Evolutionary conservation across 345 rosid genomes (phyloP), one percentile per base, ranked within the genome.

Genomic region (Gossypium arboreum): DNA sequence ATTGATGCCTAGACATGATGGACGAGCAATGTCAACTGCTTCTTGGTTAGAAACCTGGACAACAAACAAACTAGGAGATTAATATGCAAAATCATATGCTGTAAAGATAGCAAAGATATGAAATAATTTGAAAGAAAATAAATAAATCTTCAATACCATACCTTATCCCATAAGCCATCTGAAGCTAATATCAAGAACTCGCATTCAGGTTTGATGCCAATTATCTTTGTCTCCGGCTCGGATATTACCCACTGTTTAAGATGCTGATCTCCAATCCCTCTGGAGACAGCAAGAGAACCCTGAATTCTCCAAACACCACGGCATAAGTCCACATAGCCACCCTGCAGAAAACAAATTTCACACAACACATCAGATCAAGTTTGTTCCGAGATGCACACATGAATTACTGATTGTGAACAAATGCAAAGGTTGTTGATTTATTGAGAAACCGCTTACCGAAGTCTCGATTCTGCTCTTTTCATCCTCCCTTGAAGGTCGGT

Each of bases 111-210:
- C 11, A n/a, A 54, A 18, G 50, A 16, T 55, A 17, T n/a, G 29
- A 68, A 44, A 18, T 29, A 41, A 2, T 12, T 47, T 39, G 9
- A 55, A 47, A 47, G 51, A 12, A 12, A 47, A 47, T 10, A 34
- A 12, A 11, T 52, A 25, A 34, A 34, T 5, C 41, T 66, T 44
- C 12, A 44, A 44, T 18, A 58, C 16, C 43, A 50, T 79, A 89
- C 93, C 86, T 89, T 94, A 61, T 94, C 94, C 98, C 97, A 94
- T 50, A 94, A 80, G 12, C 98, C 97, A 59, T 92, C 97, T 0
- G 97, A 92, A 27, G 98, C 98, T 69, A 94, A 80, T 81, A 94
- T 86, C 79, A 92, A 81, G 86, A 94, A 94, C 84, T 94, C 98
- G 58, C 87, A 87, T 4, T 85, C 87, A 2, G 79, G 75, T n/a